Evolutionary conservation across 768 basidiomycete species (phyloP), one percentile per base, ranked within the genome.

Genomic region (Lactarius quietus): DNA sequence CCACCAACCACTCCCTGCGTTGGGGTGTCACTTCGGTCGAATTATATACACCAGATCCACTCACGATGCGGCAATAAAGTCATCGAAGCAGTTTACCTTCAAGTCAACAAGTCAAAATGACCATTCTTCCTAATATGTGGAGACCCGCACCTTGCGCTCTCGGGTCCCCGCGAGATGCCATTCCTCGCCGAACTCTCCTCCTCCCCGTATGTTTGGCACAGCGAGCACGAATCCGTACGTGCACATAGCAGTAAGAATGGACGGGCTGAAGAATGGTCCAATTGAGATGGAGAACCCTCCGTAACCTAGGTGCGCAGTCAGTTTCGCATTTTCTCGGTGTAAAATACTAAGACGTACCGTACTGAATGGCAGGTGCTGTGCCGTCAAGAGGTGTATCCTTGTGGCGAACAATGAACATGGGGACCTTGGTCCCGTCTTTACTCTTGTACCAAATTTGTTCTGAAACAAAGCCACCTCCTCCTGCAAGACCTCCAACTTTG

Each of bases 351-450:
- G 31, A 64, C 77, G 70, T 63, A 87, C 89, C 91, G 64, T 91
- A 93, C 73, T 92, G 89, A 35, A 92, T 78, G 0, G 84, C 87
- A 18, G 92, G 84, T 1, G 90, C 90, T 0, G 86, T 87, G 18
- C 91, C 91, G 66, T 93, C 88, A 48, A 84, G 79, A 65, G 81
- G 77, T 3, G 88, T 90, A 41, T 79, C 81, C 73, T 88, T 87
- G 72, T 89, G 90, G 55, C 86, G 82, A 26, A 92, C 88, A 67
- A 94, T 81, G 71, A 92, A 93, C 92, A 94, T 93, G 1, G 92
- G 92, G 39, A 94, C 79, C 60, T 80, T 82, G 6, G 90, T 92
- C 1, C 90, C 90, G 71, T 93, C 92, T 74, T 88, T 89, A 75
- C 86, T 86, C 23, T 79, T 73, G 71, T 87, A 93, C 87, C 92